These are phyloP conservation scores for Colletotrichum lupini DNA, from an alignment of 2,329 filamentous ascomycete species.

Conservation along the genomic window DNA sequence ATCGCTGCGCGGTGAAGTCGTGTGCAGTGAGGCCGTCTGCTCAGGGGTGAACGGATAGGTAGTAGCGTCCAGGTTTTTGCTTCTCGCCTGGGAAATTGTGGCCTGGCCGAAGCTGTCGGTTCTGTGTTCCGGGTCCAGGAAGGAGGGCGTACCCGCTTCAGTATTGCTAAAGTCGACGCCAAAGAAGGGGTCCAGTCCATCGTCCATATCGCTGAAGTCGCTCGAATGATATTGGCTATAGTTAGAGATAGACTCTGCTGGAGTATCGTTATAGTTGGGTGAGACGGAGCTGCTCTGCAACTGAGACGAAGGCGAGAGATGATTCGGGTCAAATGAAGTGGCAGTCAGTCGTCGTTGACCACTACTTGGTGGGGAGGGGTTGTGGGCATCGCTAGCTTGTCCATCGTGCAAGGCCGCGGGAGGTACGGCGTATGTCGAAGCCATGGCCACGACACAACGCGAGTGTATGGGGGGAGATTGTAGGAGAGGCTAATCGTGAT, in stretches of 20 bases:
- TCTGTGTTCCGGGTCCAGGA: constrained; percentile 48
- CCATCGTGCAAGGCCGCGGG: constrained; percentile 53
- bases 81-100: constrained; percentile 20
- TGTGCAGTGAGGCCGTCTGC: constrained; percentile 60
- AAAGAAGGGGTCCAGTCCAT: constrained; percentile 62
- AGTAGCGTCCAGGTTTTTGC: constrained; percentile 38
- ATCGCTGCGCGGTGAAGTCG: constrained; percentile 54
- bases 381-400: constrained; percentile 46
- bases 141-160: constrained; percentile 55
- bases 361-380: constrained; percentile 40
- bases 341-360: constrained; percentile 41
- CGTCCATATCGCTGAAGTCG: constrained; percentile 57
- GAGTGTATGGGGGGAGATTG: not conserved
- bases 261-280: constrained; percentile 50
- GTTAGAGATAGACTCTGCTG: constrained; percentile 60
- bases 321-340: constrained; percentile 49
- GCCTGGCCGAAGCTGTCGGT: constrained; percentile 36
- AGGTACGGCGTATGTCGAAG: constrained; percentile 55
- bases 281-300: constrained; percentile 52
- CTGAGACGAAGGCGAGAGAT: constrained; percentile 58
- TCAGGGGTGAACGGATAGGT: constrained; percentile 63
- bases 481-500: not conserved
- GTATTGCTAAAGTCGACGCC: constrained; percentile 58
- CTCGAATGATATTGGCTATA: constrained; percentile 61
- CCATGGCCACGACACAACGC: constrained; percentile 49